These are phyloP conservation scores for Penicillium coprophilum DNA, from an alignment of 495 filamentous ascomycete genomes.

Conservation along the genomic window DNA sequence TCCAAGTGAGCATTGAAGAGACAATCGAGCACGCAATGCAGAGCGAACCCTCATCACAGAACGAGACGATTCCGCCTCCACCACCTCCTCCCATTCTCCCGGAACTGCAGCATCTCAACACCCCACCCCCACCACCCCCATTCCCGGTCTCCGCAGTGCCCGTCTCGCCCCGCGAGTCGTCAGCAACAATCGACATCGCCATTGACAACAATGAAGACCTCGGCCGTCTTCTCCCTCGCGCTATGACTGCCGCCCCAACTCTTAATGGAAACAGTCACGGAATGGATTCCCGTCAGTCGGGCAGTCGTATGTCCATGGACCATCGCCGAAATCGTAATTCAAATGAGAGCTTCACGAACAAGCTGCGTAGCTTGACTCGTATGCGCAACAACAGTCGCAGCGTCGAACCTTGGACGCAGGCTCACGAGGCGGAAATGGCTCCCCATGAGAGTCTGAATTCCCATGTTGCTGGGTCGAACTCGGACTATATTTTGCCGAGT, in stretches of 20 bases:
- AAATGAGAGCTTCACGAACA: constrained; percentile 63
- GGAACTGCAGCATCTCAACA: constrained; percentile 81
- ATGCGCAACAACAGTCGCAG: constrained; percentile 68
- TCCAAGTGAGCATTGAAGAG: constrained; percentile 64
- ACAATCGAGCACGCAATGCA: constrained; percentile 52
- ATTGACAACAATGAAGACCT: constrained; percentile 61
- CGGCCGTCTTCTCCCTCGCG: constrained; percentile 38
- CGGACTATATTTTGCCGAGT: constrained; percentile 14
- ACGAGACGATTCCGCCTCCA: constrained; percentile 63
- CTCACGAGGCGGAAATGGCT: constrained; percentile 22
- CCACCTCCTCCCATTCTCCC: constrained; percentile 67
- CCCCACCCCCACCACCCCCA: constrained; percentile 61
- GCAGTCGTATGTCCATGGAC: constrained; percentile 46
- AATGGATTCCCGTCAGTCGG: constrained; percentile 18
- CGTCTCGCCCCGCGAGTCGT: constrained; percentile 44
- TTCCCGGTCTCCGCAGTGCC: constrained; percentile 26
- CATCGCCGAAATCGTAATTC: constrained; percentile 67
- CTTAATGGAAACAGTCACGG: constrained; percentile 20
- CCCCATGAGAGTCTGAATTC: constrained; percentile 37
- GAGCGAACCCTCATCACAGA: constrained; percentile 35
- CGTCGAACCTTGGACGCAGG: constrained; percentile 30
- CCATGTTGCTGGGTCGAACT: background rate
- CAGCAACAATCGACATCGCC: constrained; percentile 70
- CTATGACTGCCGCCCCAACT: constrained; percentile 43
- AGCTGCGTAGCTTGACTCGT: constrained; percentile 65